A percentile compares a stretch with the other conserved stretches of the same genome.
Evolutionary conservation across 1,139 yeast species (phyloP).

Genomic region (Kodamaea sp.): DNA sequence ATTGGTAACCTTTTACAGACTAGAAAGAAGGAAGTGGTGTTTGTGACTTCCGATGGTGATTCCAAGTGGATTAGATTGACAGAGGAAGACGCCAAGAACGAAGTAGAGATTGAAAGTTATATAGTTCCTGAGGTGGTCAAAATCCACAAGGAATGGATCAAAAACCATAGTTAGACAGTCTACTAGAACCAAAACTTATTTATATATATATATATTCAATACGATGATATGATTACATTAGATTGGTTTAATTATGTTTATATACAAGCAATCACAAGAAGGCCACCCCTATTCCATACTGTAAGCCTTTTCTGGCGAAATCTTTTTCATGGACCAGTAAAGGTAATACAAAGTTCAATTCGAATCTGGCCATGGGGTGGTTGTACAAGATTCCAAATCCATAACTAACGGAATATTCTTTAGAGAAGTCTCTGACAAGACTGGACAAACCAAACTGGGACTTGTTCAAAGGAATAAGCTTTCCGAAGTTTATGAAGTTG

Average conservation of each 20-base stretch:
- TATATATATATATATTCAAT: no score
- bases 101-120: conserved; percentile 66
- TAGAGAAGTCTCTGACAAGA: conserved; percentile 23
- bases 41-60: conserved; percentile 59
- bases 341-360: conserved; percentile 83
- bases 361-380: conserved; percentile 90
- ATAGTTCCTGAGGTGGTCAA: conserved; percentile 75
- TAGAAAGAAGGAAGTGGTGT: conserved; percentile 83
- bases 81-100: conserved; percentile 36
- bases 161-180: no score
- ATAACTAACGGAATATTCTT: conserved; percentile 50
- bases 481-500: conserved; percentile 73
- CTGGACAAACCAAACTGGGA: conserved; percentile 6
- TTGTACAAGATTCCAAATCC: conserved; percentile 82
- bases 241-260: no score
- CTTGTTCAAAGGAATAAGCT: conserved; percentile 50
- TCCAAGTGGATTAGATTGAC: conserved; percentile 55
- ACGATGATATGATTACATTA: no score
- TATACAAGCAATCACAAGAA: conserved; percentile 63
- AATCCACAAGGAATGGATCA: conserved; percentile 65
- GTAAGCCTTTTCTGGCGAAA: conserved; percentile 77
- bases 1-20: conserved; percentile 92
- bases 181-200: no score
- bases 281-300: conserved; percentile 88
- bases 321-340: conserved; percentile 66